Conservation (phyloP, 495 filamentous ascomycete genomes). For the Podospora pseudopauciseta region DNA sequence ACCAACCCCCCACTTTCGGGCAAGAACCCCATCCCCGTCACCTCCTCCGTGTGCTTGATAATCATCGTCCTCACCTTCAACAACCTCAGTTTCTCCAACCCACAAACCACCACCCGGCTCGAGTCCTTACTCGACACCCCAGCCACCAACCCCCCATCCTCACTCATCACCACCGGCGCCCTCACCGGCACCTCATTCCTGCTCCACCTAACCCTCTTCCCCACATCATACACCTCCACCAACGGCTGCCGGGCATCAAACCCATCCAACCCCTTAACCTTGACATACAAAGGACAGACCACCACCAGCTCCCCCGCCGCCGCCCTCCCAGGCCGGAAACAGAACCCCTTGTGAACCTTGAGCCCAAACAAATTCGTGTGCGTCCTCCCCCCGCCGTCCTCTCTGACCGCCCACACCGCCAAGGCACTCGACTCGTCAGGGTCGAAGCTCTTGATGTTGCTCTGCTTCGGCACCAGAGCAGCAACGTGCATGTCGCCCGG, state of each 20-base stretch:
- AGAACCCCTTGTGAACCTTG: slow-evolving; percentile 3
- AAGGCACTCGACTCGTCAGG: slow-evolving; percentile 7
- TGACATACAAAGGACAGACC: slow-evolving; percentile 9
- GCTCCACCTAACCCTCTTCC: background rate
- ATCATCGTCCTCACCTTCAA: slow-evolving; percentile 7
- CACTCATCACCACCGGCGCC: slow-evolving; percentile 21
- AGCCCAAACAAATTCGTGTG: background rate
- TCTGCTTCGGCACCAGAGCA: background rate
- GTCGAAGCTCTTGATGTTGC: background rate
- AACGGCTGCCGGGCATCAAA: background rate
- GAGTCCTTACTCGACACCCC: slow-evolving; percentile 13
- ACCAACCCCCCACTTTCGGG: slow-evolving; percentile 21
- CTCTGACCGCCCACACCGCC: slow-evolving; percentile 4
- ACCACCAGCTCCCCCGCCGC: slow-evolving; percentile 1
- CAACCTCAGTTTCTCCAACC: background rate
- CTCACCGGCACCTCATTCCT: slow-evolving; percentile 17
- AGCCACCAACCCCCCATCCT: slow-evolving; percentile 17
- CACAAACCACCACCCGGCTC: slow-evolving; percentile 14
- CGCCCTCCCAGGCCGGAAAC: background rate
- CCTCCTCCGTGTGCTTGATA: slow-evolving; percentile 18
- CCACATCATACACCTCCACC: slow-evolving; percentile 21
- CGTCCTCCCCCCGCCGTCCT: background rate
- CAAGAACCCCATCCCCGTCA: slow-evolving; percentile 26
- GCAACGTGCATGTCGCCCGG: slow-evolving; percentile 20
- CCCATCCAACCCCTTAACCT: too few relatives aligned